Percentiles rank a stretch among this genome's conserved stretches.
These are phyloP conservation scores for Lactarius sanguifluus DNA, from an alignment of 768 basidiomycete genomes.

Conservation along the genomic window DNA sequence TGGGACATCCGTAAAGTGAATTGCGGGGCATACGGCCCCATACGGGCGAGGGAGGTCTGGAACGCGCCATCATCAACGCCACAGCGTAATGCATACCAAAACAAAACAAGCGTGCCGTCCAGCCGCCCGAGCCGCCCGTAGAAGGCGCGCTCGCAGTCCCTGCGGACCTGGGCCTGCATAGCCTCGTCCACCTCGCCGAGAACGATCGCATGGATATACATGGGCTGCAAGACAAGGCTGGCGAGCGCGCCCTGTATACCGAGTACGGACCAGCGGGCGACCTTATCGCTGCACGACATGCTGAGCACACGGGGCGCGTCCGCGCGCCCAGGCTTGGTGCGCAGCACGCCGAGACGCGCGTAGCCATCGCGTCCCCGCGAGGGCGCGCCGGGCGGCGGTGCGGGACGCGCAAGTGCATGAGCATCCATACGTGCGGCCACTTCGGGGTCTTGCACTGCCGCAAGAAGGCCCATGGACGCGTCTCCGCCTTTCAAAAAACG, in stretches of 20 bases:
- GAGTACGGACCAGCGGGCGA: conserved; percentile 80
- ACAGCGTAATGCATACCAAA: not conserved
- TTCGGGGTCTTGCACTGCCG: conserved; percentile 66
- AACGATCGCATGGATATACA: conserved; percentile 66
- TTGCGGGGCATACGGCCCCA: conserved; percentile 45
- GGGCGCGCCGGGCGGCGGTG: conserved; percentile 39
- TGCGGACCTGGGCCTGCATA: conserved; percentile 42
- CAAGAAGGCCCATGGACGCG: conserved; percentile 79
- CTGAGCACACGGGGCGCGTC: conserved; percentile 80
- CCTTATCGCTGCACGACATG: conserved; percentile 96
- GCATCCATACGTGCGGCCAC: conserved; percentile 71
- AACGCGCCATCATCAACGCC: not conserved
- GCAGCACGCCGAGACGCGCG: conserved; percentile 66
- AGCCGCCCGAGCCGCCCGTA: conserved; percentile 51
- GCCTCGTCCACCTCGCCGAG: conserved; percentile 65
- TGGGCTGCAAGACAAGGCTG: conserved; percentile 50
- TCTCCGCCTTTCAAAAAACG: conserved; percentile 66
- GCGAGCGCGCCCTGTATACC: conserved; percentile 86
- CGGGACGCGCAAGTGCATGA: conserved; percentile 39
- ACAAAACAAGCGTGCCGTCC: conserved; percentile 39
- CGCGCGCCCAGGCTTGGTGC: conserved; percentile 92
- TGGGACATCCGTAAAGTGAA: conserved; percentile 57
- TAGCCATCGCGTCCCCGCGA: conserved; percentile 85
- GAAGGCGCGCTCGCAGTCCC: conserved; percentile 72
- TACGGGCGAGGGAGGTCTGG: conserved; percentile 52